Evolutionary conservation across 306 rosid genomes (phyloP), one percentile per base, ranked within the genome.

Genomic region (Rosa rugosa): DNA sequence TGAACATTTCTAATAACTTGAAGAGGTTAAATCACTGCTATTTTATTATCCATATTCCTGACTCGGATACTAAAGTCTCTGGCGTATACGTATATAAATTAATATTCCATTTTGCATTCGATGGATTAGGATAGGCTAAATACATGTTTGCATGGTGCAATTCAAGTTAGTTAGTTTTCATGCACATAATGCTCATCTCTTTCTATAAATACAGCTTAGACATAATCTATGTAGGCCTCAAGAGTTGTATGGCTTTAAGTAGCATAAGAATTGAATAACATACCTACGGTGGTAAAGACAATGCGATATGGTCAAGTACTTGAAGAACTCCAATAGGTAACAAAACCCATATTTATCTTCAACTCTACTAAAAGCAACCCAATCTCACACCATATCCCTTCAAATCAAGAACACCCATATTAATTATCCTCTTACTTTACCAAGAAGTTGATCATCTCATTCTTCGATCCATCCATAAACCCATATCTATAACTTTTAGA

Each of bases 401-500:
- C 70, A 73, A 49, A 76, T 62, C 82, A 62, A 84, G 71, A 38
- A 41, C 16, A 75, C 42, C 76, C 80, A 60, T 69, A 42, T 27
- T 8, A 74, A 62, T n/a, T 0, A n/a, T 57, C 77, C 44, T 31
- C 22, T 75, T 63, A 27, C 38, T 65, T 63, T 75, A 68, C 71
- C 71, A 75, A 75, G 71, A 75, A 44, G 31, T 27, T 68, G 18
- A 69, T 42, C 54, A 69, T 25, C 42, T 69, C 47, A n/a, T 31
- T 70, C 81, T 85, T 86, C n/a, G n/a, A n/a, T n/a, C n/a, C n/a
- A n/a, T n/a, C 82, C 77, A 75, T 78, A 71, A 75, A 80, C 77
- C 76, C 85, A 77, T 73, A 22, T 76, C 83, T 64, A 80, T 50
- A 79, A 71, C 78, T 84, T 77, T 81, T 6, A 46, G 64, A 69